phyloP scores from a whole-genome alignment of 106 monocot genomes.

The Platanthera zijinensis region DNA sequence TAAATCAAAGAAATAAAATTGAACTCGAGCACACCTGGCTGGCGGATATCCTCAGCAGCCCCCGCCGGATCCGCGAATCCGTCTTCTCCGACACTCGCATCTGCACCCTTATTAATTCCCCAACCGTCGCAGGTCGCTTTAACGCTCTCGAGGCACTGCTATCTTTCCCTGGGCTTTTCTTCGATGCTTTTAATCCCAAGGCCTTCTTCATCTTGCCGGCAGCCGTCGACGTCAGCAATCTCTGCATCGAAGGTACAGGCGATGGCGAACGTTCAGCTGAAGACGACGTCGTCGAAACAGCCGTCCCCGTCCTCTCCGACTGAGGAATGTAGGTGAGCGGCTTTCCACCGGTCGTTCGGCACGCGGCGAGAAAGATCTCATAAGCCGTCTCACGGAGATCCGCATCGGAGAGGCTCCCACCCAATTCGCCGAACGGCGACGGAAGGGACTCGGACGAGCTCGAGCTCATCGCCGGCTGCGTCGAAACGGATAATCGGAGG shows the following conservation, averaged over 20 bases:
- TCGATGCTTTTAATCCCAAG: conserved; percentile 52
- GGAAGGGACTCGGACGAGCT: conserved; percentile 17
- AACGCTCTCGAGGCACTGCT: conserved; percentile 18
- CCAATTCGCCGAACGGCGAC: conserved; percentile 43
- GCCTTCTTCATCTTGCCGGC: conserved; percentile 95
- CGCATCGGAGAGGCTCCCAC: conserved; percentile 18
- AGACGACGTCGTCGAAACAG: conserved; percentile 7
- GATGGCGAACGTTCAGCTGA: conserved; percentile 14
- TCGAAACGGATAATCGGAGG: not conserved
- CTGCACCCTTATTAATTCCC: conserved; percentile 72
- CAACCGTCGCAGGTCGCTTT: conserved; percentile 45
- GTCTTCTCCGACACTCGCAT: conserved; percentile 68
- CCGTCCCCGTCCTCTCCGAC: conserved; percentile 12
- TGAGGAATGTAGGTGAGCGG: conserved; percentile 59
- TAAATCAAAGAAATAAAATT: not conserved
- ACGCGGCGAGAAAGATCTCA: conserved; percentile 63
- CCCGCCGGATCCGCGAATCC: conserved; percentile 73
- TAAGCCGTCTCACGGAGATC: conserved; percentile 60
- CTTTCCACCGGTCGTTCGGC: conserved; percentile 49
- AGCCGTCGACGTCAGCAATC: conserved; percentile 68
- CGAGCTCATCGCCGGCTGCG: not conserved
- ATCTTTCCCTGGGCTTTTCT: conserved; percentile 23
- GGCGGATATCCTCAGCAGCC: conserved; percentile 61
- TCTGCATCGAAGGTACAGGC: conserved; percentile 28
- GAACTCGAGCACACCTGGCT: conserved; percentile 34